These are phyloP conservation scores for Metschnikowia similis DNA, from an alignment of 805 yeast genomes.

Conservation along the genomic window DNA sequence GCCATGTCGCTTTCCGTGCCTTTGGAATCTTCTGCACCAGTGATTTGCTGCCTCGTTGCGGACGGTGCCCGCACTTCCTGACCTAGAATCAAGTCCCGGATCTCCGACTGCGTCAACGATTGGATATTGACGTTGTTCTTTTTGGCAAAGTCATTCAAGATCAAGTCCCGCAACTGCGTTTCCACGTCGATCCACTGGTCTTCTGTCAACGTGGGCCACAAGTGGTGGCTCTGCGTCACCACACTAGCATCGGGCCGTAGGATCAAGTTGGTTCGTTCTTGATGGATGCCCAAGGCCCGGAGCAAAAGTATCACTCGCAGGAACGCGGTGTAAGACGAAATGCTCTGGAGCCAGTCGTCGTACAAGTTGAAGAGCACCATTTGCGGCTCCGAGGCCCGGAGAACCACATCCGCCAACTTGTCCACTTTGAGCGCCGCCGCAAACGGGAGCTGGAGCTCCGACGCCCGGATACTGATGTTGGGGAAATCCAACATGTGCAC, in stretches of 20 bases:
- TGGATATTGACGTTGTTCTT: conserved; percentile 82
- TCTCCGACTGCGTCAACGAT: conserved; percentile 87
- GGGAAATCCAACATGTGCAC: conserved; percentile 98
- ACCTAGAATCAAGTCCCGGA: conserved; percentile 89
- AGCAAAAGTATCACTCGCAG: conserved; percentile 80
- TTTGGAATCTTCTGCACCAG: conserved; percentile 57
- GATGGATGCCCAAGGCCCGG: conserved; percentile 74
- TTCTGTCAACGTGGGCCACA: conserved; percentile 88
- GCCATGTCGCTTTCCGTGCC: conserved; percentile 28
- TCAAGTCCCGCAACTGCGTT: conserved; percentile 80
- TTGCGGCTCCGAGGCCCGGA: conserved; percentile 87
- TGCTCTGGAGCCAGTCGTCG: conserved; percentile 83
- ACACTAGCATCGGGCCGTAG: conserved; percentile 71
- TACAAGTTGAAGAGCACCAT: conserved; percentile 87
- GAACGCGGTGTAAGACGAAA: conserved; percentile 90
- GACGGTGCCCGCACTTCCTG: conserved; percentile 93
- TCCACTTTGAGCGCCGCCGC: conserved; percentile 79
- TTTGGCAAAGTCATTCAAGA: conserved; percentile 77
- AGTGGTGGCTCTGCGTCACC: conserved; percentile 68
- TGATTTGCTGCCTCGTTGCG: conserved; percentile 75
- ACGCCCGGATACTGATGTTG: conserved; percentile 80
- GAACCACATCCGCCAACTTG: conserved; percentile 70
- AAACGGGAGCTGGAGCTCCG: conserved; percentile 88
- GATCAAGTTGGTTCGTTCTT: conserved; percentile 70
- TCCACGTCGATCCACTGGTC: conserved; percentile 94